Evolutionary conservation across 1,284 basidiomycete genomes (phyloP), one percentile per base, ranked within the genome.

Genomic region (Apiotrichum sp.): DNA sequence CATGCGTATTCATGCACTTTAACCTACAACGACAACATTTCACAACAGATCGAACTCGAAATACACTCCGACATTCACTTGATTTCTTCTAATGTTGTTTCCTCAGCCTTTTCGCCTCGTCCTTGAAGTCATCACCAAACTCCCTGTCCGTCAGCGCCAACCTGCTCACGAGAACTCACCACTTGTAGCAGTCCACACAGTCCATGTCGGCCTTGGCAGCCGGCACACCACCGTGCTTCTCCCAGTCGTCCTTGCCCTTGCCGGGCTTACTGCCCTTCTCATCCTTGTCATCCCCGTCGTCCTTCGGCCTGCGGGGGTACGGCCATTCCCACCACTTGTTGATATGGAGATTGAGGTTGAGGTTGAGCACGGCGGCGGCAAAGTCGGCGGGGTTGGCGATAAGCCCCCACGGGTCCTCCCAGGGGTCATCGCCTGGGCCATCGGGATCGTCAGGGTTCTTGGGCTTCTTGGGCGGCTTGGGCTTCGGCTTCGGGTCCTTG

Each of bases 191-290:
- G 61, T 77, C 75, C 14, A 73, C 70, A 57, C 77, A 78, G 22
- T 71, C 69, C 4, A 65, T 63, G 47, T 77, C 73, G 6, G 65
- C 44, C 38, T 68, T 64, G 9, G 75, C 63, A 44, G 61, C 61
- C 0, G 77, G 77, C 35, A 77, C 75, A 47, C 73, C 73, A 38
- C 75, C 71, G 60, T 75, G 70, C 45, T 71, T 72, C 45, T 71
- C 66, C 69, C 70, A 74, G 42, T 65, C 67, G 32, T 46, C 47
- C 40, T 58, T 49, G 47, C 49, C 52, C 8, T 38, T 38, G 13
- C 36, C 36, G 8, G 8, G 8, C 36, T 38, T 38, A 11, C 76
- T 74, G 86, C 86, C 1, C 86, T 86, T 68, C 69, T 76, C 43
- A 8, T 62, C 55, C 11, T 22, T 47, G 13, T 32, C 40, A 29